Evolutionary conservation across 2,329 filamentous ascomycete species (phyloP).

Genomic region (Neophaeococcomyces aloes): DNA sequence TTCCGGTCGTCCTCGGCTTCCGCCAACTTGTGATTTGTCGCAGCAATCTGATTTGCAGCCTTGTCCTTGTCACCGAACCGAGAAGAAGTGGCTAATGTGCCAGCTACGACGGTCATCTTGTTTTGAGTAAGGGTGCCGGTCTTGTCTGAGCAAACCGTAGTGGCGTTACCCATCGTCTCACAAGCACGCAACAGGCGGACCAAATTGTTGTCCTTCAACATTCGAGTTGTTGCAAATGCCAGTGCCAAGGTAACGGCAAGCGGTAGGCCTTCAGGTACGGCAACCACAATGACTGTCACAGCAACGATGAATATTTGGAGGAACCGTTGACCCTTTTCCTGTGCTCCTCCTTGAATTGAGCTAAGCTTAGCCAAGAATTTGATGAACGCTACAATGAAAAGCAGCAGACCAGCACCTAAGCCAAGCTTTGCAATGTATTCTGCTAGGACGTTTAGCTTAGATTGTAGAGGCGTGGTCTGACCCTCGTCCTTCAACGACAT

Average conservation of each 20-base stretch:
- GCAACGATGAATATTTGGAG: slow-evolving; percentile 49
- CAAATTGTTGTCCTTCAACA: slow-evolving; percentile 54
- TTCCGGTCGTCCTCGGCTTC: slow-evolving; percentile 25
- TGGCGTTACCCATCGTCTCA: slow-evolving; percentile 56
- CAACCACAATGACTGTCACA: slow-evolving; percentile 50
- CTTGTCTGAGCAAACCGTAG: slow-evolving; percentile 55
- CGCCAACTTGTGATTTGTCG: slow-evolving; percentile 18
- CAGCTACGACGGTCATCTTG: slow-evolving; percentile 51
- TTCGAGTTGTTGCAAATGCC: slow-evolving; percentile 52
- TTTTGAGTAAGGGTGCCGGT: slow-evolving; percentile 56
- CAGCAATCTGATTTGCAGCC: slow-evolving; percentile 21
- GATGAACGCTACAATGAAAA: slow-evolving; percentile 72
- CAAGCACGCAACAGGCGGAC: slow-evolving; percentile 50
- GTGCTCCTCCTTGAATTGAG: slow-evolving; percentile 36
- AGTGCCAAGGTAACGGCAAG: slow-evolving; percentile 52
- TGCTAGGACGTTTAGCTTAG: slow-evolving; percentile 64
- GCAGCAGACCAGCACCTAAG: slow-evolving; percentile 57
- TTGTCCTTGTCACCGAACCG: slow-evolving; percentile 35
- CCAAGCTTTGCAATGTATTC: slow-evolving; percentile 71
- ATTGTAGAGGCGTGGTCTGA: slow-evolving; percentile 68
- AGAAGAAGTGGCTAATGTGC: slow-evolving; percentile 41
- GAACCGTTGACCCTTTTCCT: slow-evolving; percentile 47
- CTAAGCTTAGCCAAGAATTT: slow-evolving; percentile 59
- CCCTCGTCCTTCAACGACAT: slow-evolving; percentile 67
- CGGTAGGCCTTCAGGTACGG: slow-evolving; percentile 51